Conservation (phyloP, 2,329 filamentous ascomycete species). For the Cladosporium cucumerinum region DNA sequence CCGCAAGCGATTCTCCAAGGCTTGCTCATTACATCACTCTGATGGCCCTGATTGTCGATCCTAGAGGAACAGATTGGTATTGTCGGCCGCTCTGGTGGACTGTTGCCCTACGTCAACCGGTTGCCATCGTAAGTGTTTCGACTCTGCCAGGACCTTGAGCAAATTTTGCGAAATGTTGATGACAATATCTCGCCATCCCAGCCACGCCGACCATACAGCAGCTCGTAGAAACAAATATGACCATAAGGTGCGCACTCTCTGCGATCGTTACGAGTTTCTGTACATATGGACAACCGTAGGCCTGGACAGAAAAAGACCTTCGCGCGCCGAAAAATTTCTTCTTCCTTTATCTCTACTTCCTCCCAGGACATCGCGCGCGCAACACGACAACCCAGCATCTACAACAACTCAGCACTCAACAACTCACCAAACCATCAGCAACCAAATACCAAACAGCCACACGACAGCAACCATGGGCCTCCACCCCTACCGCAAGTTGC, state of each 20-base stretch:
- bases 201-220: neutral
- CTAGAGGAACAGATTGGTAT: neutral
- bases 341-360: neutral
- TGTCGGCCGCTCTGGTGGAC: neutral
- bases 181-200: neutral
- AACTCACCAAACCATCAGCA: neutral
- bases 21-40: neutral
- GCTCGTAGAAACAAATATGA: neutral
- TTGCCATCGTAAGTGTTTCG: neutral
- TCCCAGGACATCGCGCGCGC: neutral
- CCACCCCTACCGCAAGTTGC: neutral
- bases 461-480: neutral
- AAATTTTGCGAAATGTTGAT: neutral
- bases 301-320: neutral
- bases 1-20: neutral
- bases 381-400: neutral
- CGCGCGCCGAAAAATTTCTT: neutral
- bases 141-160: neutral
- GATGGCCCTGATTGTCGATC: neutral
- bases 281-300: neutral
- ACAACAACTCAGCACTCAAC: neutral
- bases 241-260: neutral
- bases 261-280: neutral
- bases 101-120: neutral
- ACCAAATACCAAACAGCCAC: neutral